These are phyloP conservation scores for Arthrobotrys sinensis DNA, from an alignment of 2,329 filamentous ascomycete species.

Conservation along the genomic window DNA sequence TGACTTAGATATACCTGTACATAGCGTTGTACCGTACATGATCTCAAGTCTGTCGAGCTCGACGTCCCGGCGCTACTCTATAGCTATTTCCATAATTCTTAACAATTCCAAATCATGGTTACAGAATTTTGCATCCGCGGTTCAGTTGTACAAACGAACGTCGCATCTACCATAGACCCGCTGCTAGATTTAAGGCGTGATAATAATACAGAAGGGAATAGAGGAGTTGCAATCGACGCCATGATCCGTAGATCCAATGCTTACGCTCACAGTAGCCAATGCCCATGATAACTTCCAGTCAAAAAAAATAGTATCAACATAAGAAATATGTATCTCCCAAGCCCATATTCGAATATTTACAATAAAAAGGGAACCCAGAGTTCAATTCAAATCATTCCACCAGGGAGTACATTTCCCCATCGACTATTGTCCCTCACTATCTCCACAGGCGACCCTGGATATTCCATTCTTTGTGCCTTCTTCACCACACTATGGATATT, in stretches of 20 bases:
- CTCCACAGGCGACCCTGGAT: conserved; percentile 35
- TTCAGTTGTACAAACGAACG: too few relatives aligned
- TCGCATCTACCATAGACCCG: not conserved
- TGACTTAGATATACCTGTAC: too few relatives aligned
- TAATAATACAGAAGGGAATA: conserved; percentile 6
- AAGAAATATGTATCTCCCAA: conserved; percentile 10
- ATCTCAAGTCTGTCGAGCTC: too few relatives aligned
- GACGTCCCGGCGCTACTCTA: too few relatives aligned
- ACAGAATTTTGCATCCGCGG: too few relatives aligned
- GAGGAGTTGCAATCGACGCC: conserved; percentile 1
- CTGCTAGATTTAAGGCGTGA: not conserved
- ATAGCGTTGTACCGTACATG: too few relatives aligned
- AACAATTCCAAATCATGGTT: too few relatives aligned
- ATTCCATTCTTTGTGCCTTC: conserved; percentile 15
- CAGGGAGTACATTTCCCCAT: conserved; percentile 55
- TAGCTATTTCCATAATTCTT: too few relatives aligned
- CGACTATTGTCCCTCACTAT: conserved; percentile 57
- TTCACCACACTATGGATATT: conserved; percentile 18
- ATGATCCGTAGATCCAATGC: not conserved
- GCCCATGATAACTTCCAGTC: not conserved
- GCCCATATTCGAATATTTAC: conserved; percentile 37
- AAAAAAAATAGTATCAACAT: conserved; percentile 12
- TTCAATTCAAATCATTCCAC: conserved; percentile 50
- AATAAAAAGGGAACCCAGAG: not conserved
- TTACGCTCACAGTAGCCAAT: conserved; percentile 5